Percentiles rank a stretch among this genome's conserved stretches.
These are phyloP conservation scores for Vachellia collinsii DNA, from an alignment of 306 rosid species.

Conservation along the genomic window DNA sequence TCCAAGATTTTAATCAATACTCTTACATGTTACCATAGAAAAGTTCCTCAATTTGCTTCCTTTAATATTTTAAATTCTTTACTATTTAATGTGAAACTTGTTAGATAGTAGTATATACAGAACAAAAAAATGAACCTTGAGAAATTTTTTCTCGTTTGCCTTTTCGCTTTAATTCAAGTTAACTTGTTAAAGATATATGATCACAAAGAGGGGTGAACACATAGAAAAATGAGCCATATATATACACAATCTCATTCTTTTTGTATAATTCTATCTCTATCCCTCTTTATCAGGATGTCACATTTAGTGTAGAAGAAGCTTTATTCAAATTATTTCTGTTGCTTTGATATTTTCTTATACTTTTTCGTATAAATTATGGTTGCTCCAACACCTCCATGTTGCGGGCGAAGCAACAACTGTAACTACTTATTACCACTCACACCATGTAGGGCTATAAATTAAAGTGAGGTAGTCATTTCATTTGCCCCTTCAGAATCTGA, in stretches of 20 bases:
- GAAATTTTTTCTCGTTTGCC: neutral
- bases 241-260: neutral
- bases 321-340: neutral
- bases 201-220: neutral
- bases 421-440: slow-evolving; percentile 39
- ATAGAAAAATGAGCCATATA: neutral
- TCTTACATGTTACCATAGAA: slow-evolving; percentile 32
- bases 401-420: slow-evolving; percentile 31
- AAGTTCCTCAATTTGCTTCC: slow-evolving; percentile 2
- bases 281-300: neutral
- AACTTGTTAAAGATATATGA: neutral
- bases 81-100: neutral
- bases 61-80: neutral
- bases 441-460: slow-evolving; percentile 22
- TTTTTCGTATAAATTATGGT: slow-evolving; percentile 45
- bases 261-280: neutral
- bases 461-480: neutral
- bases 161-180: neutral
- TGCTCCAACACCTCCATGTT: slow-evolving; percentile 35
- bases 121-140: neutral
- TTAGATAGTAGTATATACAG: neutral
- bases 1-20: slow-evolving; percentile 46
- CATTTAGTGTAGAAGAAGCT: slow-evolving; percentile 1
- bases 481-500: slow-evolving; percentile 3
- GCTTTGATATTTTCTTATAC: neutral